These are phyloP conservation scores for Sporothrix pseudoabietina DNA, from an alignment of 2,329 filamentous ascomycete species.

Conservation along the genomic window DNA sequence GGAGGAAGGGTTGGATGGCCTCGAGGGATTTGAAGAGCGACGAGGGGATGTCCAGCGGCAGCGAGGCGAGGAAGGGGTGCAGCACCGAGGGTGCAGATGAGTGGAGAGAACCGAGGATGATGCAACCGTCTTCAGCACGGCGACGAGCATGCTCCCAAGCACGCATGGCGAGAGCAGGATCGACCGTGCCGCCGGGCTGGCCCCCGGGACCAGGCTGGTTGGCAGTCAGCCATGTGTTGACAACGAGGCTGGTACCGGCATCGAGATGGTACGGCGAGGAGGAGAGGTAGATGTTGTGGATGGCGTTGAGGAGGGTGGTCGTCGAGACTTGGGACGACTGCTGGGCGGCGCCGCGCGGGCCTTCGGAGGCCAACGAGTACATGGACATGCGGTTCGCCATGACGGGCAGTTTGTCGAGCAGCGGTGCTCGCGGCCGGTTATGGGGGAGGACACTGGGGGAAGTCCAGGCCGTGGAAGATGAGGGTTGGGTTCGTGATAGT, in stretches of 20 bases:
- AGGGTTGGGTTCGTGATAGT: slow-evolving; percentile 33
- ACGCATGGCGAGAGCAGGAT: slow-evolving; percentile 73
- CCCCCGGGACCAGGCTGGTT: slow-evolving; percentile 69
- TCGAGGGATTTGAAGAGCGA: slow-evolving; percentile 77
- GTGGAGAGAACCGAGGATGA: slow-evolving; percentile 86
- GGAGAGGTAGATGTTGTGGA: slow-evolving; percentile 85
- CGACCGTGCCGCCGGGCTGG: slow-evolving; percentile 73
- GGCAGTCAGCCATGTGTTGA: slow-evolving; percentile 93
- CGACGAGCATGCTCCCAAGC: slow-evolving; percentile 97
- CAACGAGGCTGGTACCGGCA: slow-evolving; percentile 84
- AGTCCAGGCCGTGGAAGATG: slow-evolving; percentile 18
- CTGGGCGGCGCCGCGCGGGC: slow-evolving; percentile 61
- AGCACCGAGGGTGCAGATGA: slow-evolving; percentile 84
- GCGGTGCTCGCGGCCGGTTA: slow-evolving; percentile 24
- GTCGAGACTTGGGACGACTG: slow-evolving; percentile 83
- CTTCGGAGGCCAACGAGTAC: slow-evolving; percentile 68
- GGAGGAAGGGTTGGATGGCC: slow-evolving; percentile 81
- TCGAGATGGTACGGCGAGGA: slow-evolving; percentile 84
- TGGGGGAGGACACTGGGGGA: slow-evolving; percentile 9
- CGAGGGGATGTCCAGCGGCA: slow-evolving; percentile 77
- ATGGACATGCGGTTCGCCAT: slow-evolving; percentile 69
- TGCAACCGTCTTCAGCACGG: slow-evolving; percentile 91
- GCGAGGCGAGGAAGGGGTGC: slow-evolving; percentile 73
- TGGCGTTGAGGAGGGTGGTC: slow-evolving; percentile 85
- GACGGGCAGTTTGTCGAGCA: slow-evolving; percentile 37